Base-by-base conservation (phyloP, 1,139 yeast genomes). In the Scheffersomyces cryptocercus region DNA sequence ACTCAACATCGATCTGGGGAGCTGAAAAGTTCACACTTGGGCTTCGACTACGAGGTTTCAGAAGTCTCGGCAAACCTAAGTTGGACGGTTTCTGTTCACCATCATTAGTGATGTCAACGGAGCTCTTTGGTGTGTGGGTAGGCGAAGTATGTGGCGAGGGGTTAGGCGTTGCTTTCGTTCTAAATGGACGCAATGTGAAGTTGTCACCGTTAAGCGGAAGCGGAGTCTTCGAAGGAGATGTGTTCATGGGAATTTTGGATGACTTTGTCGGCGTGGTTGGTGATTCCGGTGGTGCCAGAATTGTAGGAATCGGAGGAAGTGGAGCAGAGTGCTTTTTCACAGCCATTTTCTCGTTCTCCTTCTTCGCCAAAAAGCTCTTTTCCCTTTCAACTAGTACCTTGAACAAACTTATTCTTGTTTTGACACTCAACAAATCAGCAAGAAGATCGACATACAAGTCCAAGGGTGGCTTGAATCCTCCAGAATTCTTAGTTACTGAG, bases 401-500 rank as follows among this genome's bases (percentile, higher is more conserved):
- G 33, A 67, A 55, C 24, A 74, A 53, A 29, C 55, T 55, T 12
- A 47, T 43, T 30, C 77, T 55, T 2, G 61, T 48, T 5, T 60
- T 57, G 15, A 61, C 44, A 37, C 55, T 48, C 12, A 74, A 56
- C 40, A 74, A 60, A 44, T 68, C 72, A 3, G 41, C 14, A 2
- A 70, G 56, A n/a, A 74, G 45, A 4, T 16, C 30, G 29, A 55
- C 54, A 49, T 74, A 74, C 9, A 48, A 47, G 0, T 49, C 54
- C 28, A 68, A 37, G 0, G 77, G 76, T 8, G 80, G 80, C 43
- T 70, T 71, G 47, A 71, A 71, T 0, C 80, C 80, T 3, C 59
- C 38, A 1, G 72, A 55, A 33, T 62, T 53, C 43, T 73, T 74
- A 2, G 64, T 55, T 2, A 66, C 60, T 0, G 77, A 67, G 0